Percentiles rank a stretch among this genome's conserved stretches.
Evolutionary conservation across 169 alveolate species (phyloP).

Genomic region (Cryptosporidium baileyi): DNA sequence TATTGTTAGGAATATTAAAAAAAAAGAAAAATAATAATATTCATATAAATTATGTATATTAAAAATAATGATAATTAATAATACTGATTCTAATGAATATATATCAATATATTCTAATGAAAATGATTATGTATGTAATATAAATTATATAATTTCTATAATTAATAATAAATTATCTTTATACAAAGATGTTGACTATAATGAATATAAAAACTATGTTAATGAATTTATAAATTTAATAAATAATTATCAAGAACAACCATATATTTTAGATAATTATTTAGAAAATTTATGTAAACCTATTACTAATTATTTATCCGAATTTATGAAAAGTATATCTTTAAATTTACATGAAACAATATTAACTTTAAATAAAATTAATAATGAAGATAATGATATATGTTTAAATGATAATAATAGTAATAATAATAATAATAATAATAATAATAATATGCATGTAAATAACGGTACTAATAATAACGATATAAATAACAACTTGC

Average conservation of each 20-base stretch:
- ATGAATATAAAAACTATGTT: conserved; percentile 5
- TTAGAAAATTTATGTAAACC: conserved; percentile 33
- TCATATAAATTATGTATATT: too few species aligned
- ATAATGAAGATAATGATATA: neutral
- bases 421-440: neutral
- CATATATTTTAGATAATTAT: conserved; percentile 40
- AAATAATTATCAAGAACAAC: conserved; percentile 52
- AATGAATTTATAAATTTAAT: neutral
- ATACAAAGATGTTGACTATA: conserved; percentile 2
- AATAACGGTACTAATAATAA: neutral
- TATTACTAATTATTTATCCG: conserved; percentile 3
- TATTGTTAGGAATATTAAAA: too few species aligned
- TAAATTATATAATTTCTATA: neutral
- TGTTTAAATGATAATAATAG: too few species aligned
- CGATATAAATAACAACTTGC: neutral
- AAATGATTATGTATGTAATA: conserved; percentile 29
- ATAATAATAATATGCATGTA: neutral
- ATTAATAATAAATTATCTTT: neutral
- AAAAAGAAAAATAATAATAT: too few species aligned
- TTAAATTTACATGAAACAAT: neutral
- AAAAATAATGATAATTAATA: too few species aligned
- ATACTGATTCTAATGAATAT: too few species aligned
- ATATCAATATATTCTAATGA: conserved; percentile 32
- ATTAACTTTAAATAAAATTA: neutral
- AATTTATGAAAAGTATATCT: neutral